phyloP scores from a whole-genome alignment of 2,329 filamentous ascomycete species.

The Fonsecaea nubica region DNA sequence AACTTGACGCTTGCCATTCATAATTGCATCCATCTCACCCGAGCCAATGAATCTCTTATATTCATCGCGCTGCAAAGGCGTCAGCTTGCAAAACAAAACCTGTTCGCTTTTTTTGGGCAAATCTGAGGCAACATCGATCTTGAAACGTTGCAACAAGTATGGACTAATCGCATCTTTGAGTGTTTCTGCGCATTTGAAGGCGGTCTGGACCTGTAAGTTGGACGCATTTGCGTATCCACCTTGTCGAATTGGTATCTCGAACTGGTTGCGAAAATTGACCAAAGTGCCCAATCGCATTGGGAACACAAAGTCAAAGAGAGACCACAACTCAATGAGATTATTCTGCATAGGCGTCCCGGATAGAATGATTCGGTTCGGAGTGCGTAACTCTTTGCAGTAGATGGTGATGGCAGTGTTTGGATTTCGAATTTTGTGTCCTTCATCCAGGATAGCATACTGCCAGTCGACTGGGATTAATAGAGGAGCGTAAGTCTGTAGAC shows the following conservation, averaged over 20 bases:
- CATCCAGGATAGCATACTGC: conserved; percentile 93
- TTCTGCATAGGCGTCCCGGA: conserved; percentile 99
- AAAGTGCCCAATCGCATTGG: conserved; percentile 93
- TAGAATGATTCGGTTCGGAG: conserved; percentile 86
- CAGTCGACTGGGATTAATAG: conserved; percentile 82
- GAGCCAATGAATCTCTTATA: conserved; percentile 84
- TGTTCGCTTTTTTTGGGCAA: conserved; percentile 95
- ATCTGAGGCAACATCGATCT: conserved; percentile 91
- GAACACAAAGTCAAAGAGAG: conserved; percentile 95
- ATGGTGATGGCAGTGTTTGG: conserved; percentile 94
- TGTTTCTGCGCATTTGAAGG: conserved; percentile 90
- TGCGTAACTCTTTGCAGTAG: conserved; percentile 91
- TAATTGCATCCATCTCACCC: conserved; percentile 82
- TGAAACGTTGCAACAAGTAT: conserved; percentile 89
- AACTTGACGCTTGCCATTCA: conserved; percentile 75
- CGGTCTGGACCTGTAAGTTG: conserved; percentile 91
- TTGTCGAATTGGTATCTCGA: conserved; percentile 90
- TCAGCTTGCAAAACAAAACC: conserved; percentile 94
- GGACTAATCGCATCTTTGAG: conserved; percentile 92
- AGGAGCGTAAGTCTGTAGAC: conserved; percentile 88
- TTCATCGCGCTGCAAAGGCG: conserved; percentile 74
- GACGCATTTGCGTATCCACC: conserved; percentile 96
- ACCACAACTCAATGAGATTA: conserved; percentile 94
- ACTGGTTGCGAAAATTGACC: conserved; percentile 86
- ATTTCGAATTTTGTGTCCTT: conserved; percentile 98